Percentiles rank a stretch among this genome's conserved stretches.
Conservation (phyloP, 345 rosid species). For the Moringa oleifera region DNA sequence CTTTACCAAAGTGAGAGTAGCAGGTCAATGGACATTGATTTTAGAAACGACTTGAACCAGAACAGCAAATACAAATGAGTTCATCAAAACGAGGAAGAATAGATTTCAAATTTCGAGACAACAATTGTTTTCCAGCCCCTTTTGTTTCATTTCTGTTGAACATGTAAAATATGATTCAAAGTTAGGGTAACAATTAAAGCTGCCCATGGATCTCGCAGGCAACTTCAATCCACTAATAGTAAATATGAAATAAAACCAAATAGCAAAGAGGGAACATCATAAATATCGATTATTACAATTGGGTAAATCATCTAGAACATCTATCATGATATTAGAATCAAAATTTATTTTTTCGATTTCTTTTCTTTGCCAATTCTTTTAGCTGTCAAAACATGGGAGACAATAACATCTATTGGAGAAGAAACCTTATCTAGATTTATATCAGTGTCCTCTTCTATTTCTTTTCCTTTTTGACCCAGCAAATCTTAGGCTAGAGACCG, state of each 20-base stretch:
- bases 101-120: not conserved
- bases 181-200: too few relatives aligned
- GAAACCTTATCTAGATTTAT: not conserved
- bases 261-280: too few relatives aligned
- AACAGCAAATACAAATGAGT: not conserved
- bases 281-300: not conserved
- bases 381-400: not conserved
- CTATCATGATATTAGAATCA: not conserved
- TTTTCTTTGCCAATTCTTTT: not conserved
- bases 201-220: too few relatives aligned
- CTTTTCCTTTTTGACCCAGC: not conserved
- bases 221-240: too few relatives aligned
- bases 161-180: not conserved
- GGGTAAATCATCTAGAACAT: not conserved
- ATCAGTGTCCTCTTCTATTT: not conserved
- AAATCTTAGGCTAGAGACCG: not conserved
- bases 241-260: too few relatives aligned
- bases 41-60: not conserved
- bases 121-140: not conserved
- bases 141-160: too few relatives aligned
- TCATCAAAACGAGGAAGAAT: not conserved
- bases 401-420: not conserved
- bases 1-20: not conserved
- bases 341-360: not conserved
- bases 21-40: not conserved